phyloP scores from a whole-genome alignment of 2,329 filamentous ascomycete genomes.

The Talaromyces sp. region DNA sequence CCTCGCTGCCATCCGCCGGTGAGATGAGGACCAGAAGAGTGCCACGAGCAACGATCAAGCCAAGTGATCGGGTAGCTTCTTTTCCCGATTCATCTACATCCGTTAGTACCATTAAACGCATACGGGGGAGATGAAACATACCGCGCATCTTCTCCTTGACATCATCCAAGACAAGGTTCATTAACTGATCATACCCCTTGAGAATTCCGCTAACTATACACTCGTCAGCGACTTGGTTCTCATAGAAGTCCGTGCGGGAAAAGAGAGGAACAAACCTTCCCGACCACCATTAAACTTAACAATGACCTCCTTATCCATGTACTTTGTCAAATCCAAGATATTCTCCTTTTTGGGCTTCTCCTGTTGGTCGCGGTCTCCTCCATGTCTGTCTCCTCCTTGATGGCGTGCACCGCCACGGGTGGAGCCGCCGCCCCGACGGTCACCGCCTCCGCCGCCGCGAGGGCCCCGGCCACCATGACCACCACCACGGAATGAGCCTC shows the following conservation, averaged over 20 bases:
- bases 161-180: constrained; percentile 96
- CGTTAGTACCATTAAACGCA: constrained; percentile 17
- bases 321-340: constrained; percentile 90
- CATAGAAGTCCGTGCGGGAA: too few relatives aligned
- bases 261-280: constrained; percentile 61
- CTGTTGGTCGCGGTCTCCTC: constrained; percentile 47
- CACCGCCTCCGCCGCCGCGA: constrained; percentile 39
- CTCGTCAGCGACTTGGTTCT: not conserved
- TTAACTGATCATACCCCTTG: constrained; percentile 94
- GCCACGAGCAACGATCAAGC: constrained; percentile 84
- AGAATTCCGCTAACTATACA: constrained; percentile 74
- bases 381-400: constrained; percentile 40
- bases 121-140: constrained; percentile 41
- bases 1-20: constrained; percentile 89
- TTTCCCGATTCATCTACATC: constrained; percentile 87
- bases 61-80: constrained; percentile 73
- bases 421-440: constrained; percentile 26
- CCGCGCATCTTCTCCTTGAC: constrained; percentile 87
- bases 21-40: constrained; percentile 91
- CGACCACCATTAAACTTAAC: constrained; percentile 96
- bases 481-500: constrained; percentile 53
- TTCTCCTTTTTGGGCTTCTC: constrained; percentile 94
- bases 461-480: constrained; percentile 31
- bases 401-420: constrained; percentile 35
- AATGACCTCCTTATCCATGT: constrained; percentile 92